These are phyloP conservation scores for Claviceps sp. DNA, from an alignment of 2,329 filamentous ascomycete genomes.

Conservation along the genomic window DNA sequence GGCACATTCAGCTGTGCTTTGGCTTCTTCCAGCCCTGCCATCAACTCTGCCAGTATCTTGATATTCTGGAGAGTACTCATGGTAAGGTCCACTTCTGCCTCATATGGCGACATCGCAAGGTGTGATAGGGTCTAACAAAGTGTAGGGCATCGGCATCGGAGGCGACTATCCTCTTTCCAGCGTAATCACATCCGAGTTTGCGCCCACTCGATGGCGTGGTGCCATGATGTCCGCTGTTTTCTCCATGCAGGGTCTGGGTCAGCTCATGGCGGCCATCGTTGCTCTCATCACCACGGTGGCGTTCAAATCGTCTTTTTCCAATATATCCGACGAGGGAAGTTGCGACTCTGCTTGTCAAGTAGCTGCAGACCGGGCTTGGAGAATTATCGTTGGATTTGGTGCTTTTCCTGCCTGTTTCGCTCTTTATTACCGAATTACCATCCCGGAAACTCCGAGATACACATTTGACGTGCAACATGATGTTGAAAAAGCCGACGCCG, in stretches of 20 bases:
- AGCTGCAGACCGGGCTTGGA: constrained; percentile 71
- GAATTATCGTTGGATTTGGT: constrained; percentile 67
- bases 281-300: constrained; percentile 54
- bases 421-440: constrained; percentile 75
- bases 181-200: constrained; percentile 76
- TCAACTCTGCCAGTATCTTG: constrained; percentile 46
- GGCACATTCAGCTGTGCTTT: constrained; percentile 56
- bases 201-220: constrained; percentile 68
- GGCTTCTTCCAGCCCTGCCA: constrained; percentile 44
- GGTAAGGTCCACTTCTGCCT: constrained; percentile 24
- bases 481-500: constrained; percentile 59
- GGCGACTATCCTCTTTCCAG: constrained; percentile 72
- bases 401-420: constrained; percentile 66
- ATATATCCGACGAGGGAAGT: constrained; percentile 23
- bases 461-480: constrained; percentile 71
- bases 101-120: too few species aligned
- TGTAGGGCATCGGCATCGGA: constrained; percentile 56
- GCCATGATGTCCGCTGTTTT: constrained; percentile 78
- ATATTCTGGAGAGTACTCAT: constrained; percentile 68
- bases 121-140: constrained; percentile 1
- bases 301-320: constrained; percentile 41
- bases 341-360: constrained; percentile 52
- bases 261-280: constrained; percentile 57
- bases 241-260: constrained; percentile 75
- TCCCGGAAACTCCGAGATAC: constrained; percentile 73